Evolutionary conservation across 495 filamentous ascomycete genomes (phyloP), one percentile per base, ranked within the genome.

Genomic region (Hypoxylon rickii): DNA sequence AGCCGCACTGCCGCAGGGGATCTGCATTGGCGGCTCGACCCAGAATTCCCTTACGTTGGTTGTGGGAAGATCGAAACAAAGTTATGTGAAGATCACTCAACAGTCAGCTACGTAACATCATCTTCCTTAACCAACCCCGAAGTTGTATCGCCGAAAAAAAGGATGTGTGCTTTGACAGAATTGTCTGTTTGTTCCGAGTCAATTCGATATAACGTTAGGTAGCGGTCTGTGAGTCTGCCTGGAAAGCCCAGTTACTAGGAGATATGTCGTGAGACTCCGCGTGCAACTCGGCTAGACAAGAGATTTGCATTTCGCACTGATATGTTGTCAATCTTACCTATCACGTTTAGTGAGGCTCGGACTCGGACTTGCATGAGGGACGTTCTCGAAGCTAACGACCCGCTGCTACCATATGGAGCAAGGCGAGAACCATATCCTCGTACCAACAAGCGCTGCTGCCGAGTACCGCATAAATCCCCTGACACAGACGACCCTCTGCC

Each of bases 11-110:
- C 24, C 41, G 54, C 54, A 58, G 21, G 21, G 48, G 52, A 48
- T 48, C 58, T 21, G 58, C 52, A 62, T 22, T 44, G 36, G 42
- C 38, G 44, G 18, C 24, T 44, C 38, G 53, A 29, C 39, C 53
- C 53, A 49, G 26, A 58, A 45, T 52, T 57, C 59, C 49, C 44
- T 29, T 15, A 58, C 53, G 22, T 31, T 63, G 53, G 53, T 49
- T 53, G 48, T 19, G 33, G 17, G 59, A 63, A 63, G 59, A 57
- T 57, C 53, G 39, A 63, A 57, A 57, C 53, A 57, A 49, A 53
- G n/a, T 62, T 51, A 32, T 20, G 52, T 44, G 38, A 56, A 47
- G 51, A 57, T 62, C 58, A 17, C 42, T 46, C 41, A 40, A 36
- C 40, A 7, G 44, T 48, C 45, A 20, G 47, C 47, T 56, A 47